phyloP scores from a whole-genome alignment of 192 early-diverging fungal species.

The Podila horticola region DNA sequence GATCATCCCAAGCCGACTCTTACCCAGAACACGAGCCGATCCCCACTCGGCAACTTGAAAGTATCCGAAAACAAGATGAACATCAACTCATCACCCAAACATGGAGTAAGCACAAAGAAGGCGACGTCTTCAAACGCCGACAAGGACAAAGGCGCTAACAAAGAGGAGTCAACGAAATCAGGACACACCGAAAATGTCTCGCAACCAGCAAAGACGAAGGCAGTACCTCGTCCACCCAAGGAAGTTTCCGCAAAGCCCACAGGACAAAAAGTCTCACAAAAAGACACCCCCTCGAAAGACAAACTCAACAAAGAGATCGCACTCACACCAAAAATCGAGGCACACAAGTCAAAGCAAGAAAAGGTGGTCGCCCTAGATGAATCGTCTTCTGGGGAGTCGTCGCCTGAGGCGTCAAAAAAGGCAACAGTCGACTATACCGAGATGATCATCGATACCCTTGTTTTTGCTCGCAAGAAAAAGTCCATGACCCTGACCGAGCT shows the following conservation, averaged over 20 bases:
- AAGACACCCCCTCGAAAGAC: not conserved
- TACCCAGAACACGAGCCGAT: not conserved
- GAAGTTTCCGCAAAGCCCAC: not conserved
- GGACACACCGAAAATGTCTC: not conserved
- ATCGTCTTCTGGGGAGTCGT: conserved; percentile 21
- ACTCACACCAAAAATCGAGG: conserved; percentile 8
- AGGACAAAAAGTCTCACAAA: not conserved
- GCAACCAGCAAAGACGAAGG: conserved; percentile 7
- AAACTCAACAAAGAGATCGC: not conserved
- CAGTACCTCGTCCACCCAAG: not conserved
- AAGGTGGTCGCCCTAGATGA: not conserved
- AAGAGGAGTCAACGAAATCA: not conserved
- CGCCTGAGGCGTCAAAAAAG: conserved; percentile 13
- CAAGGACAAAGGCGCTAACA: not conserved
- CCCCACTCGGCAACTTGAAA: conserved; percentile 24
- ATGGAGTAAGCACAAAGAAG: not conserved
- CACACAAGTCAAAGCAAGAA: not conserved
- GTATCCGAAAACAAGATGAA: conserved; percentile 7
- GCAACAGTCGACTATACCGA: conserved; percentile 51
- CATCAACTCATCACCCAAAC: not conserved
- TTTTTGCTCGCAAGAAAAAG: conserved; percentile 61
- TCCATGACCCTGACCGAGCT: conserved; percentile 65
- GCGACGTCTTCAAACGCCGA: not conserved
- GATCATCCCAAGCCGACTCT: not conserved
- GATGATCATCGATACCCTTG: conserved; percentile 63